Evolutionary conservation across 345 rosid species (phyloP).

Genomic region (Cardamine occulta): DNA sequence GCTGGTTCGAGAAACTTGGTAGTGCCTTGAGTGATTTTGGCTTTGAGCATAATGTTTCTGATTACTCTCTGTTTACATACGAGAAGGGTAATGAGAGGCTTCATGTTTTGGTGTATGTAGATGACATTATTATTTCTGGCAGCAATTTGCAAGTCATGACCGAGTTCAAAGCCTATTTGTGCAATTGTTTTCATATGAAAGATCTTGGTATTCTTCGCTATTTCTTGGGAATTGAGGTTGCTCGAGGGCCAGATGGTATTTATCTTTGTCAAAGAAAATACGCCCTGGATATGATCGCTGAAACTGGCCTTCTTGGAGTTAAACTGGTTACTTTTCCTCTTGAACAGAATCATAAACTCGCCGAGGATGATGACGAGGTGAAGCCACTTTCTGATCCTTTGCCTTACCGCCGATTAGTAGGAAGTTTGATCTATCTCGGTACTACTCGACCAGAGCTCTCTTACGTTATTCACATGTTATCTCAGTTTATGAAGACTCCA

Average conservation of each 20-base stretch:
- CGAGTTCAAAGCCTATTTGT: too few relatives aligned
- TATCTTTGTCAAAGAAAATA: neutral
- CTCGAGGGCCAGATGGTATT: fast-evolving
- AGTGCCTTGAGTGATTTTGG: too few relatives aligned
- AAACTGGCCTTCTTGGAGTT: neutral
- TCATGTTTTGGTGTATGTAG: too few relatives aligned
- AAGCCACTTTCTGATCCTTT: neutral
- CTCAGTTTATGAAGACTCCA: too few relatives aligned
- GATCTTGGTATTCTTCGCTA: neutral
- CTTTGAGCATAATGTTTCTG: too few relatives aligned
- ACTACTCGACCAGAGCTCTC: too few relatives aligned
- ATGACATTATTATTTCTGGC: too few relatives aligned
- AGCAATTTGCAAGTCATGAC: fast-evolving
- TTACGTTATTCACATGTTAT: too few relatives aligned
- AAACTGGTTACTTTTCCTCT: neutral
- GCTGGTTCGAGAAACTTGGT: too few relatives aligned
- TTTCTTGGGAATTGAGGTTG: neutral
- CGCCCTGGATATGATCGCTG: fast-evolving
- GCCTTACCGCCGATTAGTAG: fast-evolving
- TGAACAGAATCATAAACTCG: neutral
- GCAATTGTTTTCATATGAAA: neutral
- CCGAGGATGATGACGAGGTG: too few relatives aligned
- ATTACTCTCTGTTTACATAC: too few relatives aligned
- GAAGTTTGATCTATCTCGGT: neutral
- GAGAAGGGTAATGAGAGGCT: fast-evolving